These are phyloP conservation scores for Apium graveolens DNA, from an alignment of 129 eudicot species.

Conservation along the genomic window DNA sequence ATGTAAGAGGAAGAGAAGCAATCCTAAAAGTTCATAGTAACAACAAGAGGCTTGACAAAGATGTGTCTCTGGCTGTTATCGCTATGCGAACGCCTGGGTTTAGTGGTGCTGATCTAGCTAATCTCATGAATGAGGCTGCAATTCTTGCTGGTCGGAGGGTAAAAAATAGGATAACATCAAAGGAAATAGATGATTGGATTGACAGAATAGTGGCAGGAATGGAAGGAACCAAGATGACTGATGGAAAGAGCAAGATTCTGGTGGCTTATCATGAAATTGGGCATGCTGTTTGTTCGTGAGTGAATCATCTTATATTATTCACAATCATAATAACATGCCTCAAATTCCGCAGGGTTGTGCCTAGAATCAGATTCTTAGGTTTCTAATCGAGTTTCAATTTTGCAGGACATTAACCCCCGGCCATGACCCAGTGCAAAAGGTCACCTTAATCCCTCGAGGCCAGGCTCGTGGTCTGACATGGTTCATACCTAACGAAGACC, in stretches of 20 bases:
- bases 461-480: constrained; percentile 90
- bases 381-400: background rate
- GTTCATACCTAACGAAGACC: constrained; percentile 90
- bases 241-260: constrained; percentile 78
- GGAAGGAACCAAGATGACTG: constrained; percentile 83
- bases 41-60: constrained; percentile 56
- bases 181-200: constrained; percentile 72
- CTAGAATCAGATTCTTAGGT: background rate
- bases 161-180: constrained; percentile 40
- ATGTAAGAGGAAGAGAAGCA: constrained; percentile 74
- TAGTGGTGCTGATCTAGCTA: constrained; percentile 87
- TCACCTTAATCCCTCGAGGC: constrained; percentile 93
- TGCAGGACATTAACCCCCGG: constrained; percentile 90
- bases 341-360: background rate
- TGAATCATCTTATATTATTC: constrained; percentile 9
- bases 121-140: constrained; percentile 86
- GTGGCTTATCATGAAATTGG: constrained; percentile 88
- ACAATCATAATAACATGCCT: background rate
- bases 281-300: constrained; percentile 77
- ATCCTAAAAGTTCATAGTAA: constrained; percentile 68
- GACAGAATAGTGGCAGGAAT: constrained; percentile 82
- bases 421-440: constrained; percentile 94
- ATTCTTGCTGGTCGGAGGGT: constrained; percentile 86
- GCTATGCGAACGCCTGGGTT: constrained; percentile 86
- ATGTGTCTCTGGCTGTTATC: constrained; percentile 49